Evolutionary conservation across 108 stramenopile species (phyloP), one percentile per base, ranked within the genome.

Genomic region (Cyclotella choctawhatcheeana): DNA sequence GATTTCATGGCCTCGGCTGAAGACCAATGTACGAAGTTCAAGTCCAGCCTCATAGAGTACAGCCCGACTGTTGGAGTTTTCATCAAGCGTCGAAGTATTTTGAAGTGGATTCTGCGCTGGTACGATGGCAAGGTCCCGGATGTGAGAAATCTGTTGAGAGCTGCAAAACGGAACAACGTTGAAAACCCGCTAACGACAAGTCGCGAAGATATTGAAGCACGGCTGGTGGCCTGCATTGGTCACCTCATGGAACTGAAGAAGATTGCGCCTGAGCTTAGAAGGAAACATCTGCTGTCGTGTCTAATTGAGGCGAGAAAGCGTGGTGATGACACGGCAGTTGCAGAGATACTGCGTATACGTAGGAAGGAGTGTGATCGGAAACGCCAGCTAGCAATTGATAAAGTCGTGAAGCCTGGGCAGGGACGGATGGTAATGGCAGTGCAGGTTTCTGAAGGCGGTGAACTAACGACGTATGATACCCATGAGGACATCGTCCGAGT

Each of bases 61-160:
- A 48, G 25, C 20, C 48, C 47, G 33, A 33, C 0, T 25, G n/a
- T 48, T 16, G 52, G 67, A 18, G 25, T 27, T 16, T 73, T 37
- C 29, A 32, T 35, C 18, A 34, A 35, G n/a, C 32, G 4, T 21
- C 44, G 27, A 7, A 18, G 8, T 1, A 3, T 64, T 10, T 58
- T 48, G 13, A 26, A 29, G 37, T n/a, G 64, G 29, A 16, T n/a
- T 18, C 63, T 74, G 25, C 18, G 21, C 1, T 32, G 73, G 54
- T 26, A 29, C 2, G 34, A 69, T 53, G 68, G 68, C 20, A 55
- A 58, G 25, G 68, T 69, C 1, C 54, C 68, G 2, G 35, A 69
- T 47, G 25, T 22, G 5, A 1, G 54, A 10, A 30, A 69, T 31
- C 37, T 62, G 6, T 3, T 62, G 5, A 5, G 60, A 7, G 60